Percentiles rank a stretch among this genome's conserved stretches.
phyloP scores from a whole-genome alignment of 2,329 filamentous ascomycete species.

The Alternaria brassicae region DNA sequence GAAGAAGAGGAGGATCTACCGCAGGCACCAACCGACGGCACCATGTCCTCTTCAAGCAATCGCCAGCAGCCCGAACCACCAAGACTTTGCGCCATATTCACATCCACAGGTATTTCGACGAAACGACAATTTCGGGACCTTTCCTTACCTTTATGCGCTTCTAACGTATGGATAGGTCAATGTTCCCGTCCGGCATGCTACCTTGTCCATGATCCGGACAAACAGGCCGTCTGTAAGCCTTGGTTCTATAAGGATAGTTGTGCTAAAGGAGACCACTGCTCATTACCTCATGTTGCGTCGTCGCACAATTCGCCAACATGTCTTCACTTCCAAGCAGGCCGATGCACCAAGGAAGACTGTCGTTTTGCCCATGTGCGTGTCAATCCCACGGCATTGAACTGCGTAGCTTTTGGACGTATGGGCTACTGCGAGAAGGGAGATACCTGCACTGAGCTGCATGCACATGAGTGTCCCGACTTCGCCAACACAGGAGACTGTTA shows the following conservation, averaged over 20 bases:
- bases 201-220: constrained; percentile 82
- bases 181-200: constrained; percentile 85
- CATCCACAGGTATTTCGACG: constrained; percentile 42
- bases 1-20: not conserved
- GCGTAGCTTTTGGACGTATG: constrained; percentile 80
- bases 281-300: constrained; percentile 86
- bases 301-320: constrained; percentile 87
- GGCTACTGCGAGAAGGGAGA: constrained; percentile 89
- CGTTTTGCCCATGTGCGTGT: constrained; percentile 85
- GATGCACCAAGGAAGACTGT: constrained; percentile 86
- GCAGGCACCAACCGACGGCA: constrained; percentile 4
- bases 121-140: constrained; percentile 14
- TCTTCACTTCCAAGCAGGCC: constrained; percentile 86
- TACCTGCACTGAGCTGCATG: constrained; percentile 80
- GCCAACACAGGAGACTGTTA: constrained; percentile 84
- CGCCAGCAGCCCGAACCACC: constrained; percentile 16
- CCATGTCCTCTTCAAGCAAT: constrained; percentile 7
- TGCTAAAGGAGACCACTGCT: constrained; percentile 77
- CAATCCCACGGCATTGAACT: constrained; percentile 78
- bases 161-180: constrained; percentile 62
- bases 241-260: constrained; percentile 83
- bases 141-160: constrained; percentile 1
- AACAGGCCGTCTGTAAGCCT: constrained; percentile 89
- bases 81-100: constrained; percentile 37
- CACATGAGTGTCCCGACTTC: constrained; percentile 93